These are phyloP conservation scores for Cyclotella baltica DNA, from an alignment of 108 stramenopile genomes.

Conservation along the genomic window DNA sequence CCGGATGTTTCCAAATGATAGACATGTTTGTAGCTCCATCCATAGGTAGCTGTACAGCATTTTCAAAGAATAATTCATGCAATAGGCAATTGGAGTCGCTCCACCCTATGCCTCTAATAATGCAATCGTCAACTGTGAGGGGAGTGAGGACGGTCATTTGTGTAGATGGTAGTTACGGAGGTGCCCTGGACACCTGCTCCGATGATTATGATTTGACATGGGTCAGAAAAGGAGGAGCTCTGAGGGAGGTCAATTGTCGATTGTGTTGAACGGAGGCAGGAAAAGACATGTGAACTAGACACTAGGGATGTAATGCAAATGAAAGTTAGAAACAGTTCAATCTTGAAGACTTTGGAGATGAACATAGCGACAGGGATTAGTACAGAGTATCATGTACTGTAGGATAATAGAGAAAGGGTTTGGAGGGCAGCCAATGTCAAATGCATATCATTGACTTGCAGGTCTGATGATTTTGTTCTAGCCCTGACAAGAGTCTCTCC, in stretches of 20 bases:
- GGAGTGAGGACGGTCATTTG: conserved; percentile 17
- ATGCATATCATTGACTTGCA: no score
- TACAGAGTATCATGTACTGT: no score
- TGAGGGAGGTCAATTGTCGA: neutral
- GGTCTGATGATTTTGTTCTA: no score
- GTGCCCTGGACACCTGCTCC: conserved; percentile 90
- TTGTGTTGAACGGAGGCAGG: no score
- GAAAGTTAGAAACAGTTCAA: no score
- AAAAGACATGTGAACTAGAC: no score
- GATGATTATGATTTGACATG: conserved; percentile 66
- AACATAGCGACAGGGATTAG: no score
- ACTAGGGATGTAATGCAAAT: no score
- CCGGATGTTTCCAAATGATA: conserved; percentile 79
- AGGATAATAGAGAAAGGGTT: no score
- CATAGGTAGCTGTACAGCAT: conserved; percentile 80
- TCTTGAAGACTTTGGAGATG: no score
- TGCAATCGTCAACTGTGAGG: conserved; percentile 54
- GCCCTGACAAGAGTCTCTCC: no score
- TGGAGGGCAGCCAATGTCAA: no score
- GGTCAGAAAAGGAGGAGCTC: conserved; percentile 17
- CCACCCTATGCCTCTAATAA: conserved; percentile 73
- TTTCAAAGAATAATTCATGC: conserved; percentile 77
- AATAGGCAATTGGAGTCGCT: conserved; percentile 27
- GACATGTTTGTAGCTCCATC: conserved; percentile 85
- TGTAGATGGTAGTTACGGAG: conserved; percentile 72